Base-by-base conservation (phyloP, 176 grass and related monocot genomes). In the Hyparrhenia diplandra region DNA sequence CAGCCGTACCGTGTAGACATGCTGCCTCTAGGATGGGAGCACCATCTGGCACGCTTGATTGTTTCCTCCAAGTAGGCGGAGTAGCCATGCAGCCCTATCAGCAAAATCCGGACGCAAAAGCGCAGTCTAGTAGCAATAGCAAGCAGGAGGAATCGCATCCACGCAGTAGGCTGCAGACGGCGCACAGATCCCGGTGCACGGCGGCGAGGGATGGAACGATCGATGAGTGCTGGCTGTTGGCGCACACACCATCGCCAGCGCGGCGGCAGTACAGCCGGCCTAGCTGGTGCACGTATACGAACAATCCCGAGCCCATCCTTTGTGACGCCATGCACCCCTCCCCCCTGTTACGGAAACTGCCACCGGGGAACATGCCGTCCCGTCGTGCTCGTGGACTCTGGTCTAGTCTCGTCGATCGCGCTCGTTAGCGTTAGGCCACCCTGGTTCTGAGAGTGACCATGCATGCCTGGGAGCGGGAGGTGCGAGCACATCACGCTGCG, bases 361-460 rank as follows among this genome's bases (percentile, higher is more conserved):
- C 80, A n/a, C n/a, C n/a, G n/a, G n/a, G n/a, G n/a, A n/a, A n/a
- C n/a, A n/a, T 20, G 41, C 13, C 40, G 66, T 27, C 60, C 8
- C 47, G 34, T n/a, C n/a, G n/a, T n/a, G n/a, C n/a, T 40, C 41
- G 5, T 24, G 11, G 57, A 54, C 20, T 21, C 51, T n/a, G 21
- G 54, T 11, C 54, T 57, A n/a, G 21, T 57, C 54, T 23, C 63
- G 37, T 5, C 25, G 21, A 6, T 14, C 32, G 64, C 36, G 18
- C 28, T 5, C 30, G 2, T 47, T 46, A 36, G 73, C 67, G 12
- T 68, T 21, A 67, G 68, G 74, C 45, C 79, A 77, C 69, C 80
- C 76, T 89, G 71, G 55, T 27, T 71, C 46, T 10, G 87, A n/a
- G 75, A 78, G 71, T 34, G 83, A 89, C 82, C 73, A 31, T 73